Evolutionary conservation across 768 basidiomycete genomes (phyloP).

Genomic region (Lactifluus subvellereus): DNA sequence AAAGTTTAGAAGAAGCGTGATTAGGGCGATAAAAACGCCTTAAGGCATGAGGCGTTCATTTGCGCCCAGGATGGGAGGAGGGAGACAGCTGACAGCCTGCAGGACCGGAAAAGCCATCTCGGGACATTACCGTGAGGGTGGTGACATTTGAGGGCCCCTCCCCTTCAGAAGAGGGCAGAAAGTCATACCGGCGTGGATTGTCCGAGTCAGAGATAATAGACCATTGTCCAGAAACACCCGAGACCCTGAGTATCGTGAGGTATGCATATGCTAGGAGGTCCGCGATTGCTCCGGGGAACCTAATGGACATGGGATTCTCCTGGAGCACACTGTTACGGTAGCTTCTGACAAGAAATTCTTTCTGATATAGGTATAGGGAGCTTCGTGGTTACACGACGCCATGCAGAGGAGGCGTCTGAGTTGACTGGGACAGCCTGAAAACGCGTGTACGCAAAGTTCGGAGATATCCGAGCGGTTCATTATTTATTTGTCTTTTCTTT

Average conservation of each 20-base stretch:
- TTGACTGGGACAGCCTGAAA: slow-evolving; percentile 19
- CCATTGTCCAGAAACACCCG: slow-evolving; percentile 10
- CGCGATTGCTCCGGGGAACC: slow-evolving; percentile 23
- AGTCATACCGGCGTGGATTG: slow-evolving; percentile 6
- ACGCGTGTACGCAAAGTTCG: slow-evolving; percentile 14
- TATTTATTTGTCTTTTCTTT: not conserved
- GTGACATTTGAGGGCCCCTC: slow-evolving; percentile 21
- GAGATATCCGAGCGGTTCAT: not conserved
- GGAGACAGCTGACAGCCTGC: slow-evolving; percentile 23
- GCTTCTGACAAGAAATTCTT: slow-evolving; percentile 22
- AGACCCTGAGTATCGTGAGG: slow-evolving; percentile 15
- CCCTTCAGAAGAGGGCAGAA: slow-evolving; percentile 9
- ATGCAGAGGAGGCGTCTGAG: slow-evolving; percentile 13
- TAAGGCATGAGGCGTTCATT: slow-evolving; percentile 26
- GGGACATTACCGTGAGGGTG: slow-evolving; percentile 22
- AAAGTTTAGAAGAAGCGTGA: slow-evolving; percentile 24
- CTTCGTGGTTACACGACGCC: slow-evolving; percentile 21
- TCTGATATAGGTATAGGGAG: slow-evolving; percentile 12
- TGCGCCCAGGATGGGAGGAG: slow-evolving; percentile 25
- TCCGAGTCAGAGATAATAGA: slow-evolving; percentile 15
- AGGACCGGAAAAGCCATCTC: slow-evolving; percentile 20
- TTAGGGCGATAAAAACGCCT: slow-evolving; percentile 24
- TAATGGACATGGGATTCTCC: slow-evolving; percentile 16
- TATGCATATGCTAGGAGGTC: slow-evolving; percentile 14
- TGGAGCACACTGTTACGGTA: slow-evolving; percentile 18